phyloP scores from a whole-genome alignment of 371 early-diverging fungal genomes.

The Mucor velutinosus region DNA sequence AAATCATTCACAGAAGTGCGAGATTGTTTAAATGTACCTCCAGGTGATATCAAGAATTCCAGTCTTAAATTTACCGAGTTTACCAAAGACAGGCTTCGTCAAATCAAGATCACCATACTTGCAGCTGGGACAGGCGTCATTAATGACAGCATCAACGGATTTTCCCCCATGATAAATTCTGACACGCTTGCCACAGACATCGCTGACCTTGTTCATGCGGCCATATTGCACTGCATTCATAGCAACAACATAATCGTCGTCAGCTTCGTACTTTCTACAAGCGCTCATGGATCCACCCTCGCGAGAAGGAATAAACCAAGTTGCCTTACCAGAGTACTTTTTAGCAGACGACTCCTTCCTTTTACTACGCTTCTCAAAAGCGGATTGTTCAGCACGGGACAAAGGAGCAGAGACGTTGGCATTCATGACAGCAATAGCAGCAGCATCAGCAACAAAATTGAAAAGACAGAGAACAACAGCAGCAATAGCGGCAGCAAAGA shows the following conservation, averaged over 20 bases:
- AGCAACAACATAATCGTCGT: conserved; percentile 16
- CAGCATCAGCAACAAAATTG: no score
- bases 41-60: conserved; percentile 33
- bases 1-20: no score
- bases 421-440: no score
- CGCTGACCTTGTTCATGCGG: conserved; percentile 6
- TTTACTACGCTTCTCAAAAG: not conserved
- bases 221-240: conserved; percentile 26
- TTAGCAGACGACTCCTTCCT: not conserved
- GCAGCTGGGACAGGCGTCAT: conserved; percentile 25
- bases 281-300: conserved; percentile 26
- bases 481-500: no score
- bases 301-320: conserved; percentile 23
- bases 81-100: conserved; percentile 49
- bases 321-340: conserved; percentile 15
- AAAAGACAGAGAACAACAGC: no score
- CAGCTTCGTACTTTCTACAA: conserved; percentile 12
- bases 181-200: conserved; percentile 21
- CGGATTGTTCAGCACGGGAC: no score
- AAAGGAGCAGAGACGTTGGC: no score
- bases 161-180: conserved; percentile 9
- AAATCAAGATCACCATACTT: conserved; percentile 20
- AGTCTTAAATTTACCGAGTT: conserved; percentile 17
- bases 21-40: conserved; percentile 18
- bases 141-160: conserved; percentile 10